Conservation (phyloP, 179 eudicot genomes). For the Corrigiola litoralis region DNA sequence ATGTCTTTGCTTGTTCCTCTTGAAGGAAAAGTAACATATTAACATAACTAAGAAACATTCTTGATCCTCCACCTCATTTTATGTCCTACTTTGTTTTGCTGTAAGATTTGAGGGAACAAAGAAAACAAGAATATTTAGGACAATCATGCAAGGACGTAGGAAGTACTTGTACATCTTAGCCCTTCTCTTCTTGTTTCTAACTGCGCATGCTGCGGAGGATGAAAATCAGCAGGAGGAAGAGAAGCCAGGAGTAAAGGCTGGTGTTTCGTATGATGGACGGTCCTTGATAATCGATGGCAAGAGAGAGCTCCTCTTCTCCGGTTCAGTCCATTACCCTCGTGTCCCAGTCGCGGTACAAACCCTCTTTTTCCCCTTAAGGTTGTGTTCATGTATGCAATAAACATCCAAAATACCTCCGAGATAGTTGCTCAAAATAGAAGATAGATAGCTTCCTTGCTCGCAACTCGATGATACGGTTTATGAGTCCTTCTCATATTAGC, state of each 20-base stretch:
- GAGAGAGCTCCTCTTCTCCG: constrained; percentile 59
- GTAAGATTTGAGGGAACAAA: neutral
- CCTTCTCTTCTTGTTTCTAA: constrained; percentile 13
- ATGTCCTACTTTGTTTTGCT: too few relatives aligned
- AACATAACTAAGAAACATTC: too few relatives aligned
- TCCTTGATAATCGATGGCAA: constrained; percentile 60
- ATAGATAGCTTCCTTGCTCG: too few relatives aligned
- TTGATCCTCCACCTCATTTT: neutral
- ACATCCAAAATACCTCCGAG: too few relatives aligned
- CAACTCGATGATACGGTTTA: too few relatives aligned
- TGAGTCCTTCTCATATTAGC: too few relatives aligned
- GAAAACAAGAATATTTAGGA: neutral
- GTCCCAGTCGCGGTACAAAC: constrained; percentile 49
- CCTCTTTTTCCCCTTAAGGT: neutral
- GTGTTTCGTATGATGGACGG: constrained; percentile 55
- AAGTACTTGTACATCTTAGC: constrained; percentile 15
- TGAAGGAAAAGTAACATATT: too few relatives aligned
- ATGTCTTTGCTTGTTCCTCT: too few relatives aligned
- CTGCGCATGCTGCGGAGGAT: constrained; percentile 10
- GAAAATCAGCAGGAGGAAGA: constrained; percentile 1
- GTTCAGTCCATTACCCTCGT: constrained; percentile 86
- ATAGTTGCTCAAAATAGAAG: too few relatives aligned
- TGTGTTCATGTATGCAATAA: neutral
- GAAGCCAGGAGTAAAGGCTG: constrained; percentile 14
- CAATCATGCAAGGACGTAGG: constrained; percentile 16